Conservation (phyloP, 192 early-diverging fungal genomes). For the Spinellus fusiger region DNA sequence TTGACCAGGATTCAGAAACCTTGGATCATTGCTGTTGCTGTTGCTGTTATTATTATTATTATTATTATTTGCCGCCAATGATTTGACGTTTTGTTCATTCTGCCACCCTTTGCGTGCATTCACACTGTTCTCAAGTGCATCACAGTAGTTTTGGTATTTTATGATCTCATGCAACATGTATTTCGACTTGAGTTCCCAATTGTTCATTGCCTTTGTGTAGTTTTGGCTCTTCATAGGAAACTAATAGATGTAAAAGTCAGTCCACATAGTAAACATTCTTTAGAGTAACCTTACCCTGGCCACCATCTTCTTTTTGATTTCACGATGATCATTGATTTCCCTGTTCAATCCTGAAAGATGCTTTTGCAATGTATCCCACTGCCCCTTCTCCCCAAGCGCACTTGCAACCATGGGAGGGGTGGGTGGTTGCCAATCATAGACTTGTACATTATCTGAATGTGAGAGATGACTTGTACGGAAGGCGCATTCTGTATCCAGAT, state of each 20-base stretch:
- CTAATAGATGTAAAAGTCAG: slow-evolving; percentile 34
- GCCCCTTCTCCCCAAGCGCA: slow-evolving; percentile 35
- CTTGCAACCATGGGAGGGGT: slow-evolving; percentile 42
- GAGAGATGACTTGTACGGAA: slow-evolving; percentile 15
- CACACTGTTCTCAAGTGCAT: slow-evolving; percentile 54
- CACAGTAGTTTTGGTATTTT: slow-evolving; percentile 77
- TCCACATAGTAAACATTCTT: not conserved
- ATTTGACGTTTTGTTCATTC: no score
- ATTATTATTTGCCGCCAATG: no score
- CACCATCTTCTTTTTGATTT: slow-evolving; percentile 42
- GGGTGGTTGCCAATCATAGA: slow-evolving; percentile 47
- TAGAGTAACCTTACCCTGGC: slow-evolving; percentile 20
- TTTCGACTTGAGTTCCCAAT: slow-evolving; percentile 77
- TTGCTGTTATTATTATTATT: no score
- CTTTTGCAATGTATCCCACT: slow-evolving; percentile 59
- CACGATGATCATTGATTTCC: slow-evolving; percentile 66
- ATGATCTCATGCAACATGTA: slow-evolving; percentile 77
- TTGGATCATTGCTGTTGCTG: no score
- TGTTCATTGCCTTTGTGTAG: slow-evolving; percentile 60
- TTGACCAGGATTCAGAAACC: no score
- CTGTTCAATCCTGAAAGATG: slow-evolving; percentile 57
- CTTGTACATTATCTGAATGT: slow-evolving; percentile 10
- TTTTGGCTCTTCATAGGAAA: slow-evolving; percentile 55
- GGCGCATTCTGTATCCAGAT: slow-evolving; percentile 15
- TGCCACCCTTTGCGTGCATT: not conserved